Conservation (phyloP, 1,139 yeast species). For the Diutina mesorugosa region DNA sequence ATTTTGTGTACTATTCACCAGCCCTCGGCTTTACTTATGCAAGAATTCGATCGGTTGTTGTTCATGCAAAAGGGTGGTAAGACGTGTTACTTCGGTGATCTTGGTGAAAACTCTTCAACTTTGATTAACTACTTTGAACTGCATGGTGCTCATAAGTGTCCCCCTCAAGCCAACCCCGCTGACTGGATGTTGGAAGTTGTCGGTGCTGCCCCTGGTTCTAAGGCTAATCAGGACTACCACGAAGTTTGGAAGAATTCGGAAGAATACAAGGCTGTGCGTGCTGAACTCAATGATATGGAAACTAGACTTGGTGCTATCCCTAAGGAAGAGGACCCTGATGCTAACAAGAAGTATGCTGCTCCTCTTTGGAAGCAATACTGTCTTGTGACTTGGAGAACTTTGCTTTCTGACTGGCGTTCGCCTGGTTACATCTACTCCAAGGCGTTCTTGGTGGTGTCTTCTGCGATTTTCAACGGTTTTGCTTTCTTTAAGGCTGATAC, state of each 20-base stretch:
- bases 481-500: slow-evolving; percentile 10
- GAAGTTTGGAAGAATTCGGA: slow-evolving; percentile 54
- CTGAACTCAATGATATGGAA: slow-evolving; percentile 33
- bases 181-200: slow-evolving; percentile 36
- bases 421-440: slow-evolving; percentile 11
- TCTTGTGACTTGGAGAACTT: slow-evolving; percentile 8
- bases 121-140: slow-evolving; percentile 9
- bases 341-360: slow-evolving; percentile 8
- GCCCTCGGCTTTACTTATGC: slow-evolving; percentile 67
- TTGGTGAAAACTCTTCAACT: slow-evolving; percentile 9
- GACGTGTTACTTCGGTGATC: slow-evolving; percentile 9
- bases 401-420: slow-evolving; percentile 10
- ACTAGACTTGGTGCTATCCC: slow-evolving; percentile 22
- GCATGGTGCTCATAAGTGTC: slow-evolving; percentile 11
- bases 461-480: slow-evolving; percentile 11
- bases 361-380: slow-evolving; percentile 8
- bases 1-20: slow-evolving; percentile 76
- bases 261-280: slow-evolving; percentile 33
- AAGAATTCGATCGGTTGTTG: slow-evolving; percentile 65
- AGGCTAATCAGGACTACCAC: slow-evolving; percentile 49
- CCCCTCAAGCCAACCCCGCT: slow-evolving; percentile 11
- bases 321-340: slow-evolving; percentile 6
- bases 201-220: slow-evolving; percentile 73
- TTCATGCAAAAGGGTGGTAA: slow-evolving; percentile 49
- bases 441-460: slow-evolving; percentile 8